Evolutionary conservation across 768 basidiomycete species (phyloP), one percentile per base, ranked within the genome.

Genomic region (Scleroderma bovista): DNA sequence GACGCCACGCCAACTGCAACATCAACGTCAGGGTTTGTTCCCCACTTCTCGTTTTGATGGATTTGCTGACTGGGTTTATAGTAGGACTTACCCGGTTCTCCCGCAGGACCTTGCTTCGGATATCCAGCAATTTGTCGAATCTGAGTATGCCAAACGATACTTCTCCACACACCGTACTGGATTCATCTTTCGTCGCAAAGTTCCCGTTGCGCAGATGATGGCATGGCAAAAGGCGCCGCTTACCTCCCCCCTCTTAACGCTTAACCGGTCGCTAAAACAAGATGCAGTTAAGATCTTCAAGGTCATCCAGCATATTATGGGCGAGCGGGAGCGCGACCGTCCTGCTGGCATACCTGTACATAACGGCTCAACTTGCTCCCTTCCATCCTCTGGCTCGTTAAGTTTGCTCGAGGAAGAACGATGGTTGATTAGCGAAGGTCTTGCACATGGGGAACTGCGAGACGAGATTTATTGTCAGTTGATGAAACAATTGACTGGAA

Each of bases 391-490:
- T 0, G 79, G 78, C 2, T 58, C 56, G 37, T 57, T 68, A 26
- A 72, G 73, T 10, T 67, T 87, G 36, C 64, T 93, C 17, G 91
- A 93, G 59, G 92, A 94, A 64, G 87, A 93, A 54, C 75, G 90
- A 19, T 93, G 90, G 88, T 68, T 96, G 51, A 73, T 95, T 10
- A 75, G 80, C 40, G 84, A 89, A 60, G 93, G 89, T 3, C 74
- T 96, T 33, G 65, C 77, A 2, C 81, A 92, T 50, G 83, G 86
- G 11, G 92, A 95, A 68, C 72, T 96, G 58, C 72, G 93, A 53
- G 94, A 97, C 66, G 94, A 96, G 69, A 84, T 94, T 44, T 97
- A 90, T 58, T 93, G 90, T 60, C 94, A 96, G 58, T 57, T 90
- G 22, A 85, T 94, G 81, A 96, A 96, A 63, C 94, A 96, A 67